Conservation (phyloP, 2,329 filamentous ascomycete species). For the Trichoderma polysporum region DNA sequence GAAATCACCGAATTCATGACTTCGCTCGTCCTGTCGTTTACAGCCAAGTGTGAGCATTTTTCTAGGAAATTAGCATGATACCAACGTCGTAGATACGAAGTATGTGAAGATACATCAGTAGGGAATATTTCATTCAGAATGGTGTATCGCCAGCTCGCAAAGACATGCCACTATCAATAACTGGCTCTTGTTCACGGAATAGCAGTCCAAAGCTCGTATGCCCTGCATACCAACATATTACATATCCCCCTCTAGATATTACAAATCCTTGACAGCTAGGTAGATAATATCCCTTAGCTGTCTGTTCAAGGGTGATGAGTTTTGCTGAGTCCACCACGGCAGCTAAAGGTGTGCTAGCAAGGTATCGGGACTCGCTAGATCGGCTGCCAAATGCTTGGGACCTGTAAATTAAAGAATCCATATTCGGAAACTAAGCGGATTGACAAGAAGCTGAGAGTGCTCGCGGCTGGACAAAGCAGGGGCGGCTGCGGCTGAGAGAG, state of each 20-base stretch:
- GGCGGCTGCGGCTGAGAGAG: neutral
- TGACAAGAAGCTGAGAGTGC: neutral
- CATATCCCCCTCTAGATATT: neutral
- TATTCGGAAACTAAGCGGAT: neutral
- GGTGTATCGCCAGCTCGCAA: neutral
- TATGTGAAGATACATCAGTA: neutral
- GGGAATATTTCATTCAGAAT: neutral
- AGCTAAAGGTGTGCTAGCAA: constrained; percentile 1
- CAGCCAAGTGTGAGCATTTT: neutral
- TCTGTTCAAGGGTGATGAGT: neutral
- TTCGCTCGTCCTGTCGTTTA: neutral
- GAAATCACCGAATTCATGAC: neutral
- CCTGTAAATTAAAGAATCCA: neutral
- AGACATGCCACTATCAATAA: neutral
- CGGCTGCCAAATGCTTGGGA: neutral
- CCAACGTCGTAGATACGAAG: neutral
- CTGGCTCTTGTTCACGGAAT: neutral
- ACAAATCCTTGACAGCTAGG: neutral
- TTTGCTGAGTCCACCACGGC: neutral
- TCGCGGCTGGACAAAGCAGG: neutral
- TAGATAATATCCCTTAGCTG: neutral
- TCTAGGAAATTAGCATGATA: neutral
- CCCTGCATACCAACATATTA: neutral
- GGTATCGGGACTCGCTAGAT: neutral
- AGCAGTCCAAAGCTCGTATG: neutral